Evolutionary conservation across 257 asterid genomes (phyloP), one percentile per base, ranked within the genome.

Genomic region (Lithospermum erythrorhizon): DNA sequence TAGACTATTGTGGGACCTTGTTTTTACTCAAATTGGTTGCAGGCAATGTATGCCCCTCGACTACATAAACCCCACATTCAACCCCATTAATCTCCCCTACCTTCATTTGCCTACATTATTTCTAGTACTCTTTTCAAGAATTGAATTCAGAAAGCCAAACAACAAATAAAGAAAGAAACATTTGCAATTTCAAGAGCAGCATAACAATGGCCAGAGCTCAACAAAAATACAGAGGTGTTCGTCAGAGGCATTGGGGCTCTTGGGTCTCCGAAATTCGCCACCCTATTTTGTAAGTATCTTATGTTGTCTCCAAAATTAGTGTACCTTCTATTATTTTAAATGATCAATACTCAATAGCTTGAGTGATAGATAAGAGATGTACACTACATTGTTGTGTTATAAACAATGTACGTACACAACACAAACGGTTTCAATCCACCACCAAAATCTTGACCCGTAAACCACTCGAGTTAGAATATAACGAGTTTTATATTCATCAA

Each of bases 211-310:
- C 82, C 14, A 72, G 93, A 59, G 77, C 83, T 10, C 88, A 83
- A 54, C 95, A 90, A 52, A 80, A 93, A 17, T 90, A 76, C 68
- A 75, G 97, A 7, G 97, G 97, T 7, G 97, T 90, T 14, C 86
- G 97, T 62, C 97, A 90, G 64, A 83, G 95, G 64, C 97, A 90
- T 59, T 90, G 97, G 97, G 97, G 97, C 5, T 87, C 97, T 5
- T 90, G 97, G 97, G 97, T 90, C 23, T 90, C 97, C 11, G 97
- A 90, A 76, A 90, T 90, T 65, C 97, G 97, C 77, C 97, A 89
- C 72, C 97, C 97, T 9, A 60, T 86, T 25, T 58, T 89, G 97
- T 89, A 78, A 73, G 71, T 49, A 6, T 6, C 45, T 55, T 57
- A 9, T 52, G 13, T 17, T 41, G 2, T 3, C 2, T 25, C 53